Evolutionary conservation across 495 filamentous ascomycete genomes (phyloP), one percentile per base, ranked within the genome.

Genomic region (Penicillium cataractarum): DNA sequence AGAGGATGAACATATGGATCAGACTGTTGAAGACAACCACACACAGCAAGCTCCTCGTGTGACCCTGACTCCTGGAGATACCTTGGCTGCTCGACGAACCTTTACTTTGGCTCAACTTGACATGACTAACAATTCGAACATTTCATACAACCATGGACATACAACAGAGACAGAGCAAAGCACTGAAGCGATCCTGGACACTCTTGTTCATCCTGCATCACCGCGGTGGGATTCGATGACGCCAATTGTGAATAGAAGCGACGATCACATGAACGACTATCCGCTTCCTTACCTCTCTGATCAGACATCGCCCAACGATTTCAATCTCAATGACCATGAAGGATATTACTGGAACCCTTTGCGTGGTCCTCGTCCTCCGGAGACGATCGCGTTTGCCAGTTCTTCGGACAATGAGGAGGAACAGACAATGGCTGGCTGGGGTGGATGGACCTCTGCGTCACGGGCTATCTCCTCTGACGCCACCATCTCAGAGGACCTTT

Each of bases 181-280:
- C 62, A 65, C 81, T n/a, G 77, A 80, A 57, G 80, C 79, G 15
- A 72, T 77, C 31, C 33, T 82, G 48, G 68, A 77, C 50, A 31
- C 55, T 26, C 66, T 73, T 27, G 75, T 71, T 22, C 68, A 70
- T n/a, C 67, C 79, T 24, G 76, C 75, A 17, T 55, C 66, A 37
- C 61, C 65, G 5, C 57, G 50, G 21, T 80, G 74, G 75, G 42
- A 70, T 31, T 73, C 32, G 10, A 21, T 7, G 29, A 9, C 75
- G 3, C 71, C 76, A 24, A 62, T 68, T 13, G 12, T 69, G 12
- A 79, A 75, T 58, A 67, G 70, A 51, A 63, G 67, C 39, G 64
- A 64, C 24, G 54, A 64, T 10, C n/a, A n/a, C n/a, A n/a, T n/a
- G n/a, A n/a, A n/a, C n/a, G n/a, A n/a, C n/a, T n/a, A n/a, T n/a